Base-by-base conservation (phyloP, 2,329 filamentous ascomycete species). In the Aspergillus nomiae region DNA sequence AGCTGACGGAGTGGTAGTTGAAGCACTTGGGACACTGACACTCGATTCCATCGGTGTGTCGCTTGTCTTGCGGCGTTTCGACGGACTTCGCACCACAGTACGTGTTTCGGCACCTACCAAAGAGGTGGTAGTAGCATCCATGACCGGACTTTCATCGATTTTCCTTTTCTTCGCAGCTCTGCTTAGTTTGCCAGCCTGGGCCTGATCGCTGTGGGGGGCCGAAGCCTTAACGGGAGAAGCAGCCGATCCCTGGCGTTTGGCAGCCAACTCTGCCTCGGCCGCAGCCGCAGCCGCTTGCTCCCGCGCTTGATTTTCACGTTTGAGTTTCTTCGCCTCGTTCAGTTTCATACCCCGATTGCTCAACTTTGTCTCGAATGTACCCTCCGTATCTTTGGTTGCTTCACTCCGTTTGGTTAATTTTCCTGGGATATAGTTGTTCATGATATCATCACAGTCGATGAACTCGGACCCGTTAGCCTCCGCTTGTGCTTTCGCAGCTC, bases 251-350 rank as follows among this genome's bases (percentile, higher is more conserved):
- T 58, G 61, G 58, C 59, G 56, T 32, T 65, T 66, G 24, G 67
- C 63, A 43, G 63, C 64, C 34, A 69, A 65, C 19, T 67, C 69
- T 30, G 66, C 65, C 63, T 72, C 71, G 9, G 61, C 68, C 9
- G 63, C 64, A 21, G 66, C 67, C 4, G 62, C 66, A 16, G 83
- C 76, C 34, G 82, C 86, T 73, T 80, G 83, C 63, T 80, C 78
- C 59, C 78, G 81, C 36, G 80, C 78, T 67, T 81, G 70, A 48
- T 80, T 82, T 70, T 87, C 84, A 60, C 85, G 82, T 72, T 88
- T 87, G 60, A 87, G 76, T 71, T 87, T 88, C 76, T 87, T 88
- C 41, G 86, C 82, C 65, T 87, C 86, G 67, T 86, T 86, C 63
- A 87, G 76, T 69, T 85, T 85, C 82, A 86, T 87, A 64, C 85